Percentiles rank a stretch among this genome's conserved stretches.
Evolutionary conservation across 257 asterid genomes (phyloP).

Genomic region (Petrea volubilis): DNA sequence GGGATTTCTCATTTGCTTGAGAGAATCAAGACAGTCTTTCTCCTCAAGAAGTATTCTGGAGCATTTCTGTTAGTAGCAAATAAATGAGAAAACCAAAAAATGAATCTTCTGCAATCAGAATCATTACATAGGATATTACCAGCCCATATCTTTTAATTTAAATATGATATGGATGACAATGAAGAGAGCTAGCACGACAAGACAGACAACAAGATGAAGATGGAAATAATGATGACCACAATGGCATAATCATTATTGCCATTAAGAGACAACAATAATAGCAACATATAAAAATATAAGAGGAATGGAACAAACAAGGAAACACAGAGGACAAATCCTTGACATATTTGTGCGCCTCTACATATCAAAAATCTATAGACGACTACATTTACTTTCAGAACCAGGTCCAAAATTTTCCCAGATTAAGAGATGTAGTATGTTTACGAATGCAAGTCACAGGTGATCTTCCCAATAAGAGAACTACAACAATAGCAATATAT

Average conservation of each 20-base stretch:
- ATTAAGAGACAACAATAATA: background rate
- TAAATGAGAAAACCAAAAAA: constrained; percentile 11
- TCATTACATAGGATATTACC: background rate
- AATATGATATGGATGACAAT: background rate
- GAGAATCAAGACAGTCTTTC: constrained; percentile 41
- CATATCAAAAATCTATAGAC: background rate
- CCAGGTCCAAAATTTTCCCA: background rate
- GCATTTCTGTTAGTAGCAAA: constrained; percentile 53
- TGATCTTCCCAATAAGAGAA: background rate
- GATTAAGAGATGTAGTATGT: background rate
- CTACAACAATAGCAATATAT: background rate
- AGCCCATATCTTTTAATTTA: constrained; percentile 7
- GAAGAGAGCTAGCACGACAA: constrained; percentile 12
- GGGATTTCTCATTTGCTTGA: constrained; percentile 76
- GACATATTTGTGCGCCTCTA: background rate
- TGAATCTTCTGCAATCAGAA: constrained; percentile 17
- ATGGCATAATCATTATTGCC: background rate
- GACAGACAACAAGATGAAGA: background rate
- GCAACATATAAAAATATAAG: background rate
- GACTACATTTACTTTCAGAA: background rate
- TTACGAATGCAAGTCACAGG: background rate
- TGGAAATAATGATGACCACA: background rate
- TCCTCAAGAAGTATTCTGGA: constrained; percentile 72
- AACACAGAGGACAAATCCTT: background rate
- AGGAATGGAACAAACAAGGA: background rate